Evolutionary conservation across 768 basidiomycete genomes (phyloP), one percentile per base, ranked within the genome.

Genomic region (Galerina marginata): DNA sequence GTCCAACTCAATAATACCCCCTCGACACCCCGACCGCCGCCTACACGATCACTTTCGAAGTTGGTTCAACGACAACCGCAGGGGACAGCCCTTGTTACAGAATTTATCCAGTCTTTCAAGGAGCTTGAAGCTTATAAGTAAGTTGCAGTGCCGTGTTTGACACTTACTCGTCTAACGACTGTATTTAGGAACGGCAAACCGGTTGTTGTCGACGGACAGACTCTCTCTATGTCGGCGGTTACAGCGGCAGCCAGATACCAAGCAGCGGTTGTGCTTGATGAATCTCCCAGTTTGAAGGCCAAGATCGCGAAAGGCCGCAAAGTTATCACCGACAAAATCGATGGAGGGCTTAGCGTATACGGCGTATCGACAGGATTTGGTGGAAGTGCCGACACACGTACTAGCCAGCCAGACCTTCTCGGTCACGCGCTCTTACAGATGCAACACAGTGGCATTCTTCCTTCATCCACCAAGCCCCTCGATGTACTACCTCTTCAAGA

Each of bases 321-420:
- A 48, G 82, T 88, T 59, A 85, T 94, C 45, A 76, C 82, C 20
- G 80, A 81, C 66, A 93, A 93, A 72, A 81, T 94, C 40, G 81
- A 83, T 20, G 77, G 80, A 3, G 86, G 87, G 9, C 81, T 84
- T 53, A 91, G 89, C 63, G 82, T 95, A 16, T 95, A 95, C 65
- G 93, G 93, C 23, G 89, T 95, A 43, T 90, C 90, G 2, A 86
- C 83, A 38, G 93, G 93, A 47, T 95, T 92, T 67, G 93, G 93
- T 42, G 93, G 92, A n/a, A 90, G 88, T 66, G 93, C 93, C 10
- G 90, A 93, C 71, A 94, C 92, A 1, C 85, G 93, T 20, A 95
- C 93, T 0, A 83, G 88, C 64, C 78, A 91, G 54, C 86, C 91
- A 20, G 70, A 90, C 60, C 77, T 87, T 9, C 86, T 95, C 26